phyloP scores from a whole-genome alignment of 2,329 filamentous ascomycete genomes.

The Fusarium austroafricanum region DNA sequence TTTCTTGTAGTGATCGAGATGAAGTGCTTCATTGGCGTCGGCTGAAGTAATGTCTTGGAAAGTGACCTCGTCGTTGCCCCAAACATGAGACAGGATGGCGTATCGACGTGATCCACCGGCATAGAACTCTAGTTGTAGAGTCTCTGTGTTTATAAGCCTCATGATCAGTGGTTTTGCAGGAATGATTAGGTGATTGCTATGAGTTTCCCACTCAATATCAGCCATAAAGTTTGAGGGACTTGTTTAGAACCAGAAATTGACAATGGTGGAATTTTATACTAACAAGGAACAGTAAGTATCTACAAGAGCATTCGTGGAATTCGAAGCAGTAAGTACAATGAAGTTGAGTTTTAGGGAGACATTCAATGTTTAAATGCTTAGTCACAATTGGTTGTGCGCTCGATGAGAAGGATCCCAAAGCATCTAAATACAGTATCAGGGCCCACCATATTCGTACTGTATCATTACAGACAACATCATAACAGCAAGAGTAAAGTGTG shows the following conservation, averaged over 20 bases:
- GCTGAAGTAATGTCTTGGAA: conserved; percentile 30
- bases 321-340: background rate
- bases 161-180: conserved; percentile 14
- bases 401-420: background rate
- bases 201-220: background rate
- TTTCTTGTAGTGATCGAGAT: conserved; percentile 31
- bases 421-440: background rate
- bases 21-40: background rate
- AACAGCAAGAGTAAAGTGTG: background rate
- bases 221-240: background rate
- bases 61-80: conserved; percentile 41
- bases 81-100: conserved; percentile 47
- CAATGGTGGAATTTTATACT: too few species aligned
- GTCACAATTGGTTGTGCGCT: background rate
- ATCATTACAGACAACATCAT: too few species aligned
- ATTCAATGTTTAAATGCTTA: background rate
- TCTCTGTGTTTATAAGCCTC: conserved; percentile 44
- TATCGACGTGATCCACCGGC: conserved; percentile 36
- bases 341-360: background rate
- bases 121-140: conserved; percentile 39
- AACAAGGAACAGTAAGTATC: background rate
- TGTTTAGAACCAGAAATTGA: background rate
- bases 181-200: background rate
- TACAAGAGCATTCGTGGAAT: background rate
- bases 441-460: background rate